Evolutionary conservation across 2,329 filamentous ascomycete species (phyloP).

Genomic region (Diplocarpon rosae): DNA sequence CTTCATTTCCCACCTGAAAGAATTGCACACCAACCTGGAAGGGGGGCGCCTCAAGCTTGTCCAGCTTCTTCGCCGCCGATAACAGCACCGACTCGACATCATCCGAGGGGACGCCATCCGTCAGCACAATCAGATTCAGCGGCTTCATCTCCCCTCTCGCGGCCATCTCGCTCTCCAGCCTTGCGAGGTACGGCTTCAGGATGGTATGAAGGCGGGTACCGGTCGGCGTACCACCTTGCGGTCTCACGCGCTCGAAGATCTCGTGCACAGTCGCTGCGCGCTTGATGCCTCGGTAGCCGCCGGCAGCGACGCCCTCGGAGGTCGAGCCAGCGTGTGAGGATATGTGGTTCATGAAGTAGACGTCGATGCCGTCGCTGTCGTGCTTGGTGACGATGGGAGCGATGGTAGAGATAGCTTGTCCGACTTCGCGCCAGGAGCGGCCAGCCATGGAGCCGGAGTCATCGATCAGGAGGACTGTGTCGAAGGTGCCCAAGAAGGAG

Average conservation of each 20-base stretch:
- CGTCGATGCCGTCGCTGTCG: slow-evolving; percentile 77
- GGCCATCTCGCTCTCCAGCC: slow-evolving; percentile 34
- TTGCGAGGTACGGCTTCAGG: slow-evolving; percentile 57
- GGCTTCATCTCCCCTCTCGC: slow-evolving; percentile 49
- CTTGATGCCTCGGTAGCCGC: slow-evolving; percentile 55
- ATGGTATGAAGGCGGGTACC: slow-evolving; percentile 62
- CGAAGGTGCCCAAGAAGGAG: slow-evolving; percentile 66
- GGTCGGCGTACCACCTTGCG: slow-evolving; percentile 60
- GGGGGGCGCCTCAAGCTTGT: slow-evolving; percentile 55
- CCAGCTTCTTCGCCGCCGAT: slow-evolving; percentile 56
- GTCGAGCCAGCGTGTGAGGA: slow-evolving; percentile 30
- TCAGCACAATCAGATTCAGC: slow-evolving; percentile 86
- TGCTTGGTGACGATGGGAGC: slow-evolving; percentile 70
- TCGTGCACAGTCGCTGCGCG: slow-evolving; percentile 44
- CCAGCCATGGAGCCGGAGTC: slow-evolving; percentile 84
- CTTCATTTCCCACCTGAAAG: slow-evolving; percentile 80
- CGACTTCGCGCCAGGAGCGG: slow-evolving; percentile 64
- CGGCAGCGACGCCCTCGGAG: slow-evolving; percentile 29
- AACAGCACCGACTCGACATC: slow-evolving; percentile 65
- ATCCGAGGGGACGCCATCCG: slow-evolving; percentile 73
- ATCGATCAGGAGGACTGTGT: slow-evolving; percentile 85
- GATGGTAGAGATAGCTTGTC: slow-evolving; percentile 58
- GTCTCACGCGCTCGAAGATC: slow-evolving; percentile 60
- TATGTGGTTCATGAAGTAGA: slow-evolving; percentile 77
- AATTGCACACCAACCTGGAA: slow-evolving; percentile 92